phyloP scores from a whole-genome alignment of 805 yeast genomes.

The Danielia reshetovae region DNA sequence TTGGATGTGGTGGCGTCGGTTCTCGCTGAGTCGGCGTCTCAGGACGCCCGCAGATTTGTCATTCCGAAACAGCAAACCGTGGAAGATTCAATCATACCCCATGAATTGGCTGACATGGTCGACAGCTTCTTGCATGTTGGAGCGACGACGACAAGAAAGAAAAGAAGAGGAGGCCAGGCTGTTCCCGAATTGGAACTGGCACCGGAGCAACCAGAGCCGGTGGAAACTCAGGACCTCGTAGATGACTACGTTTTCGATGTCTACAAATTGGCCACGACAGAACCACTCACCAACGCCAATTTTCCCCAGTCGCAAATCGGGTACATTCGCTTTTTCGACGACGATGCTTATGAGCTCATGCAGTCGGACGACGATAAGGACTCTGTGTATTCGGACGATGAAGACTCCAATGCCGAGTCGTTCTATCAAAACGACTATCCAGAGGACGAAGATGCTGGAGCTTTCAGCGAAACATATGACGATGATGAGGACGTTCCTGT shows the following conservation, averaged over 20 bases:
- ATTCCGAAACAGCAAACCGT: constrained; percentile 30
- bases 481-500: constrained; percentile 17
- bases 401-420: constrained; percentile 87
- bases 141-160: constrained; percentile 11
- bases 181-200: constrained; percentile 3
- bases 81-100: constrained; percentile 42
- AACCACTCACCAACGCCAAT: constrained; percentile 45
- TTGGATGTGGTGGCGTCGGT: constrained; percentile 22
- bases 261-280: constrained; percentile 39
- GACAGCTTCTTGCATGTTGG: constrained; percentile 48
- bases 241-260: constrained; percentile 87
- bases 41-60: constrained; percentile 27
- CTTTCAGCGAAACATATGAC: constrained; percentile 15
- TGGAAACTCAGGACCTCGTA: constrained; percentile 15
- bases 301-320: constrained; percentile 48
- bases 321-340: constrained; percentile 53
- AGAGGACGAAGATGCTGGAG: constrained; percentile 75
- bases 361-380: constrained; percentile 38
- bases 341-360: constrained; percentile 41
- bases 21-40: constrained; percentile 18
- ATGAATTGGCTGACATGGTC: constrained; percentile 74
- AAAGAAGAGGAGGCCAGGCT: constrained; percentile 6
- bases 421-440: constrained; percentile 93
- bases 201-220: neutral
- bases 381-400: constrained; percentile 55